These are phyloP conservation scores for Saposhnikovia divaricata DNA, from an alignment of 129 eudicot species.

Conservation along the genomic window DNA sequence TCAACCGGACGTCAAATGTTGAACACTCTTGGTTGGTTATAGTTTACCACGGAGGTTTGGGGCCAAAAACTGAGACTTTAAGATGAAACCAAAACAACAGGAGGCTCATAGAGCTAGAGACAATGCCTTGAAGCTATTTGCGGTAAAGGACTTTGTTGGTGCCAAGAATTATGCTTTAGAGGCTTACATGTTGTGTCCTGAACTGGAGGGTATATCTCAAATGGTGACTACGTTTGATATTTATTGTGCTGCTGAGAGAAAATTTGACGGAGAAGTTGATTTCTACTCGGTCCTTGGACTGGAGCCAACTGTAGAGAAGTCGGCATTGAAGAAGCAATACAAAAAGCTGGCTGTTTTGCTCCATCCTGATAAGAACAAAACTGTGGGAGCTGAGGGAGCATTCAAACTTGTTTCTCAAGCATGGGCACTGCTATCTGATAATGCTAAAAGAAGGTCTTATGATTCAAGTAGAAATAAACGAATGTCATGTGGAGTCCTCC, in stretches of 20 bases:
- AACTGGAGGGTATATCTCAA: conserved; percentile 53
- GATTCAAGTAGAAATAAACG: conserved; percentile 2
- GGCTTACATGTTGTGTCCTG: conserved; percentile 47
- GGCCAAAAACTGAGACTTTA: not conserved
- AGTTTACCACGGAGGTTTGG: not conserved
- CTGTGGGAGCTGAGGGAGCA: conserved; percentile 32
- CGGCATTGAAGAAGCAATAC: conserved; percentile 25
- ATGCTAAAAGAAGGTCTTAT: conserved; percentile 11
- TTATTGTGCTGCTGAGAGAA: conserved; percentile 39
- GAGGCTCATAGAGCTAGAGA: conserved; percentile 27
- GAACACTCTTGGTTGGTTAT: not conserved
- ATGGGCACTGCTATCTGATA: conserved; percentile 24
- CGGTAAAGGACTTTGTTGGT: conserved; percentile 35
- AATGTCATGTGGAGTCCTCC: conserved; percentile 9
- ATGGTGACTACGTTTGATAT: conserved; percentile 65
- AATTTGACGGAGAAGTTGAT: conserved; percentile 45
- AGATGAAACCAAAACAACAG: conserved; percentile 22
- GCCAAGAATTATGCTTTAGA: conserved; percentile 48
- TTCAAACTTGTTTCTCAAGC: conserved; percentile 28
- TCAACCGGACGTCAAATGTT: not conserved
- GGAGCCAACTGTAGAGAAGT: conserved; percentile 29
- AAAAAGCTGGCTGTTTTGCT: conserved; percentile 26
- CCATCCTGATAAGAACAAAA: conserved; percentile 30
- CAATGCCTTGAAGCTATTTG: conserved; percentile 32
- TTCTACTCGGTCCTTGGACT: conserved; percentile 55